Evolutionary conservation across 2,329 filamentous ascomycete genomes (phyloP), one percentile per base, ranked within the genome.

Genomic region (Podosphaera xanthii): DNA sequence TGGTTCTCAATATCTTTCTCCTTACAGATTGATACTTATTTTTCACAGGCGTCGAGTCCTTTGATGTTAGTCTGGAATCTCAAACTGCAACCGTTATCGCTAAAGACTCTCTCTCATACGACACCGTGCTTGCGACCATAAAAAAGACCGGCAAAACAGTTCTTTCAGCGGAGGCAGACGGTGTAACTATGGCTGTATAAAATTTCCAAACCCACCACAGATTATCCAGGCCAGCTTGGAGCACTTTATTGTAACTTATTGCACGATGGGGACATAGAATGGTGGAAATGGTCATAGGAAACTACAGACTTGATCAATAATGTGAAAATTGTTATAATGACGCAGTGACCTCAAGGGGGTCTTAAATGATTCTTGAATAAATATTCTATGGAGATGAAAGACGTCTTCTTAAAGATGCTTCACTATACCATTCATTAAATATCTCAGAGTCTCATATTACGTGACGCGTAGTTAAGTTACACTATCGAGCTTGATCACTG

Each of bases 121-220:
- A 87, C 64, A 87, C 81, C 1, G 87, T 95, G 61, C 81, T 94
- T 62, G 77, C 79, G 70, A 94, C 87, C 71, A 95, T 96, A 72
- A 83, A 85, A 78, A 95, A 95, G 82, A 95, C 90, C 10, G 90
- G 90, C 68, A 96, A 96, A 81, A 85, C 84, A 69, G 83, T 96
- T 70, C 94, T 86, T 72, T 82, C 77, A 35, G 86, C 78, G 65
- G 80, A 82, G 75, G 83, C 78, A 33, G 84, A 90, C 69, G 86
- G 85, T 59, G 76, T 78, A 61, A 69, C 70, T 44, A 44, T 8
- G 5, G n/a, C 40, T 44, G 10, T 44, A 44, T 44, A 44, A 44
- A 4, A 44, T 44, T 44, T 22, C 22, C 22, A 1, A 22, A 22
- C 22, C 22, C 40, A 6, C n/a, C 5, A 3, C 10, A 44, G 10